A percentile compares a stretch with the other conserved stretches of the same genome.
phyloP scores from a whole-genome alignment of 2,329 filamentous ascomycete genomes.

The Trichoderma arundinaceum region DNA sequence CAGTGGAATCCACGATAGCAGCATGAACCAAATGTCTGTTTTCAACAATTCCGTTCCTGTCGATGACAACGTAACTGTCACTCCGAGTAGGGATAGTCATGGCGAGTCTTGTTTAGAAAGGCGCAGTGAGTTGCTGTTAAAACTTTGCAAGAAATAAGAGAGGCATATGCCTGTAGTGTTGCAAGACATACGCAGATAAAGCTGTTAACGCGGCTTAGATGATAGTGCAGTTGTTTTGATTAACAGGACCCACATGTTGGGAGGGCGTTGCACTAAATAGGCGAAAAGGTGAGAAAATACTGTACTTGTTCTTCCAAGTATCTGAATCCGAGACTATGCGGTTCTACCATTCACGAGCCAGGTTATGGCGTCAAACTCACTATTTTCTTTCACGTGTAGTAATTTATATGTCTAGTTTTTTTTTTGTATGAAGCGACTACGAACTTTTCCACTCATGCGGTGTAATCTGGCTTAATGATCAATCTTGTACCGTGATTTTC shows the following conservation, averaged over 20 bases:
- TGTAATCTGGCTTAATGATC: conserved; percentile 16
- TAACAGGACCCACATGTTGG: neutral
- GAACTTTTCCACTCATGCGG: neutral
- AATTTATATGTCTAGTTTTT: too few species aligned
- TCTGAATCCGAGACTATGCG: too few species aligned
- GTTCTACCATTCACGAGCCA: too few species aligned
- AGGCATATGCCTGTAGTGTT: too few species aligned
- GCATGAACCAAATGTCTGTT: conserved; percentile 53
- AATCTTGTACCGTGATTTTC: conserved; percentile 36
- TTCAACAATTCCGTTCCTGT: conserved; percentile 50
- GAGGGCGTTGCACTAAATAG: neutral
- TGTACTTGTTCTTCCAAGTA: too few species aligned
- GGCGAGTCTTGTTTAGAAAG: neutral
- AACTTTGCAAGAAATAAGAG: too few species aligned
- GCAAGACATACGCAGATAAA: too few species aligned
- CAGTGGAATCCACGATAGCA: conserved; percentile 47
- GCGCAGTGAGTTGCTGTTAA: neutral
- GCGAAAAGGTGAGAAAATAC: neutral
- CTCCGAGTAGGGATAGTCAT: neutral
- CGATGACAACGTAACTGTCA: conserved; percentile 40
- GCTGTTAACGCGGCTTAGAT: neutral
- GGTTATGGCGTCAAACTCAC: neutral
- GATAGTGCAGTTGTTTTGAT: too few species aligned
- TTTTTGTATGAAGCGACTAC: too few species aligned
- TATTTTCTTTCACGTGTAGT: neutral